phyloP scores from a whole-genome alignment of 2,329 filamentous ascomycete genomes.

The Penicillium sclerotigenum region DNA sequence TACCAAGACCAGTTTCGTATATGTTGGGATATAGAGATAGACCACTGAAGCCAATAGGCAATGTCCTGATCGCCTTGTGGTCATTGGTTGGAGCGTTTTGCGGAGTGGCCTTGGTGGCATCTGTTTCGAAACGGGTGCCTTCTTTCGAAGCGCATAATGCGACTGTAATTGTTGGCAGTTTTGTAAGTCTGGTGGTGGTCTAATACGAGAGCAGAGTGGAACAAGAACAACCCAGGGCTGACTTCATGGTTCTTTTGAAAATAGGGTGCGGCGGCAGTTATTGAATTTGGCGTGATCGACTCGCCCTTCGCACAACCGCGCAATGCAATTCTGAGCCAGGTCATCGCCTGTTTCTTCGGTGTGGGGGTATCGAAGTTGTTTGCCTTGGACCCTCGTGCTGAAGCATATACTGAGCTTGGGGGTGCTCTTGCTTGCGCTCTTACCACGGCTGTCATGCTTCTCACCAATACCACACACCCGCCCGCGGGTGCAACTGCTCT shows the following conservation, averaged over 20 bases:
- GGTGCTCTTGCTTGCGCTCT: slow-evolving; percentile 64
- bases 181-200: slow-evolving; percentile 51
- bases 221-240: background rate
- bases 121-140: slow-evolving; percentile 54
- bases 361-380: slow-evolving; percentile 65
- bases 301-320: slow-evolving; percentile 71
- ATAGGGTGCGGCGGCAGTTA: slow-evolving; percentile 70
- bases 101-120: slow-evolving; percentile 59
- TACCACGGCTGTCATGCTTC: slow-evolving; percentile 62
- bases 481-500: slow-evolving; percentile 72
- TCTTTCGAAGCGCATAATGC: slow-evolving; percentile 52
- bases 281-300: slow-evolving; percentile 69
- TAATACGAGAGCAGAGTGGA: background rate
- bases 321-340: slow-evolving; percentile 65
- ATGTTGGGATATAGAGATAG: slow-evolving; percentile 62
- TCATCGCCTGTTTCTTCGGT: slow-evolving; percentile 60
- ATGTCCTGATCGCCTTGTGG: slow-evolving; percentile 59
- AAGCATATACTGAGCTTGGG: slow-evolving; percentile 60
- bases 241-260: background rate
- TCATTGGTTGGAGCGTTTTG: slow-evolving; percentile 63
- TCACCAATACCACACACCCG: slow-evolving; percentile 71
- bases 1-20: slow-evolving; percentile 65
- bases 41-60: slow-evolving; percentile 49
- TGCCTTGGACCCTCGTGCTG: slow-evolving; percentile 46
- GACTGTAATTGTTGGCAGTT: slow-evolving; percentile 66